Evolutionary conservation across 495 filamentous ascomycete species (phyloP).

Genomic region (Penicillium cataractarum): DNA sequence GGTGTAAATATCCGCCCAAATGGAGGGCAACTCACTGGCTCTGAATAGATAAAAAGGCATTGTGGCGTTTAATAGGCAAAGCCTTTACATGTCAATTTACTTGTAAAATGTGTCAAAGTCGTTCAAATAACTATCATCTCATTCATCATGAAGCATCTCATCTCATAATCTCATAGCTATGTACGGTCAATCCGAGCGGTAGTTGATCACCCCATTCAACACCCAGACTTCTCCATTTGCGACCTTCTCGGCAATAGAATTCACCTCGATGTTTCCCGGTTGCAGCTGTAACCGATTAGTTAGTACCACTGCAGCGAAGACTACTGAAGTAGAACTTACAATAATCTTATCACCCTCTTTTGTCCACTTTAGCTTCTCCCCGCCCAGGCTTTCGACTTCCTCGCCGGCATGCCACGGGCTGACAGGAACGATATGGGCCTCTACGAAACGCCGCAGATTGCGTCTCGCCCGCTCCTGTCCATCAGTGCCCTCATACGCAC

Average conservation of each 20-base stretch:
- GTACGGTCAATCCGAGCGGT: constrained; percentile 31
- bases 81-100: not conserved
- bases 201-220: constrained; percentile 68
- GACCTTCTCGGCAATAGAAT: constrained; percentile 68
- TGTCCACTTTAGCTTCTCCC: constrained; percentile 81
- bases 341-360: constrained; percentile 71
- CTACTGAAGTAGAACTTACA: constrained; percentile 52
- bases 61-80: not conserved
- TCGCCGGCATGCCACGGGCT: constrained; percentile 81
- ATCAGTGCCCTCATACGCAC: constrained; percentile 77
- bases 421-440: constrained; percentile 77
- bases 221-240: constrained; percentile 88
- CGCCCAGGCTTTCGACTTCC: constrained; percentile 71
- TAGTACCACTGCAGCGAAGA: not conserved
- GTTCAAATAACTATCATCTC: not conserved
- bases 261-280: constrained; percentile 76
- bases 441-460: constrained; percentile 83
- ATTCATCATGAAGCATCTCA: constrained; percentile 24
- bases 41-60: constrained; percentile 20
- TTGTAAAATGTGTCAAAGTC: not conserved
- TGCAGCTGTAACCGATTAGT: constrained; percentile 61
- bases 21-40: constrained; percentile 11
- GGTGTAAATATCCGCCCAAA: constrained; percentile 15
- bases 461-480: constrained; percentile 78
- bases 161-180: constrained; percentile 11